These are phyloP conservation scores for Plectosphaerella cucumerina DNA, from an alignment of 2,329 filamentous ascomycete genomes.

Conservation along the genomic window DNA sequence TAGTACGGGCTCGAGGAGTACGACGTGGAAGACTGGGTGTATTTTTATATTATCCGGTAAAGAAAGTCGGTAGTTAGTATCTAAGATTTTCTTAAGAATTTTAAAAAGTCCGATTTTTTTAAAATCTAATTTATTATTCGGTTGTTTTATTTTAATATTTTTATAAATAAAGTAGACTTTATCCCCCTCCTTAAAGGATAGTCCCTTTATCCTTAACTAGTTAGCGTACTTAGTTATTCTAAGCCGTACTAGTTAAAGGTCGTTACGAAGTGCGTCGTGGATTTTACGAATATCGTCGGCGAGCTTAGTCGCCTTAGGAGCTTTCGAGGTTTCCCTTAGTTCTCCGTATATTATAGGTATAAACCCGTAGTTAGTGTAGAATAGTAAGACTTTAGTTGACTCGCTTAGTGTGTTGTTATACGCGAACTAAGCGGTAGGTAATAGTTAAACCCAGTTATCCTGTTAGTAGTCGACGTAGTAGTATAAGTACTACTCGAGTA, in stretches of 20 bases:
- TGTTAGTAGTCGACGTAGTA: constrained; percentile 2
- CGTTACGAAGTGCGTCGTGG: not conserved
- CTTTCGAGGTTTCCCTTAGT: not conserved
- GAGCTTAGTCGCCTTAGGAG: not conserved
- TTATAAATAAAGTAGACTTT: not conserved
- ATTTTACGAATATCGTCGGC: not conserved
- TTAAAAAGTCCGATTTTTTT: constrained; percentile 1
- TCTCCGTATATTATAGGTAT: not conserved
- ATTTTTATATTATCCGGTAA: constrained; percentile 4
- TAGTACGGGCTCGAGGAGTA: not conserved
- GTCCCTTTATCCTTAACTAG: not conserved
- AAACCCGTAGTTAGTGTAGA: constrained; percentile 3
- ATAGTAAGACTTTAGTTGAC: constrained; percentile 1
- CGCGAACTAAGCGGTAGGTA: constrained; percentile 7
- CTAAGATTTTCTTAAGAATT: not conserved
- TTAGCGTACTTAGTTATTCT: not conserved
- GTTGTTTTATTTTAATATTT: constrained; percentile 1
- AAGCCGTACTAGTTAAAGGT: no score
- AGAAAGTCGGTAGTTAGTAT: constrained; percentile 1
- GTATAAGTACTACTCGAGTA: constrained; percentile 5
- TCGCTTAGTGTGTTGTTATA: constrained; percentile 10
- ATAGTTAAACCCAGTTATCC: constrained; percentile 6
- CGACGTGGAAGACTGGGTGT: not conserved
- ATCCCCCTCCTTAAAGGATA: not conserved
- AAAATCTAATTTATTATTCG: constrained; percentile 1